Evolutionary conservation across 768 basidiomycete genomes (phyloP).

Genomic region (Omphalotus guepiniiformis): DNA sequence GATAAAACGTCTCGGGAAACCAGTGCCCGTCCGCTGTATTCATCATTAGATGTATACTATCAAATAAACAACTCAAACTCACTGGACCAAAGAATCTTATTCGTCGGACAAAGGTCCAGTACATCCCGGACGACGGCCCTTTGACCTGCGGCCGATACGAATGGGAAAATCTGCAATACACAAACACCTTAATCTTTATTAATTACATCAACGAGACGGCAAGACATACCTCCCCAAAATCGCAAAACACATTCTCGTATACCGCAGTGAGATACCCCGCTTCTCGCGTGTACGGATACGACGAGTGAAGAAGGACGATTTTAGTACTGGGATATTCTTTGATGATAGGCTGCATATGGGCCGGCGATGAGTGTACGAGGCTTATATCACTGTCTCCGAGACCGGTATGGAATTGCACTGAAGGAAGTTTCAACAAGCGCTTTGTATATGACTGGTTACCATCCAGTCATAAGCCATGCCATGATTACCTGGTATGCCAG

Average conservation of each 20-base stretch:
- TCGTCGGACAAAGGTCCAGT: slow-evolving; percentile 69
- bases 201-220: not conserved
- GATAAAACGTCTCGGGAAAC: slow-evolving; percentile 77
- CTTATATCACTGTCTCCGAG: slow-evolving; percentile 72
- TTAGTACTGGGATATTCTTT: slow-evolving; percentile 53
- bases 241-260: slow-evolving; percentile 71
- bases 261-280: slow-evolving; percentile 73
- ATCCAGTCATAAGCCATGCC: too few relatives aligned
- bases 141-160: slow-evolving; percentile 62
- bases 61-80: slow-evolving; percentile 17
- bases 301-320: slow-evolving; percentile 68
- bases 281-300: slow-evolving; percentile 77
- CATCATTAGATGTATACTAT: not conserved
- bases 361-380: slow-evolving; percentile 54
- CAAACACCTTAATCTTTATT: not conserved
- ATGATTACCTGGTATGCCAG: slow-evolving; percentile 60
- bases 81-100: slow-evolving; percentile 84
- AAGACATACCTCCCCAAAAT: slow-evolving; percentile 63
- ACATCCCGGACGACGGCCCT: slow-evolving; percentile 53
- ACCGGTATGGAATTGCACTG: slow-evolving; percentile 85
- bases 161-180: slow-evolving; percentile 55
- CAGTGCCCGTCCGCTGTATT: slow-evolving; percentile 56
- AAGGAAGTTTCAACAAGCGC: too few relatives aligned
- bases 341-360: slow-evolving; percentile 66
- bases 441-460: too few relatives aligned